A percentile compares a stretch with the other conserved stretches of the same genome.
These are phyloP conservation scores for Elaeagnus macrophylla DNA, from an alignment of 306 rosid species.

Conservation along the genomic window DNA sequence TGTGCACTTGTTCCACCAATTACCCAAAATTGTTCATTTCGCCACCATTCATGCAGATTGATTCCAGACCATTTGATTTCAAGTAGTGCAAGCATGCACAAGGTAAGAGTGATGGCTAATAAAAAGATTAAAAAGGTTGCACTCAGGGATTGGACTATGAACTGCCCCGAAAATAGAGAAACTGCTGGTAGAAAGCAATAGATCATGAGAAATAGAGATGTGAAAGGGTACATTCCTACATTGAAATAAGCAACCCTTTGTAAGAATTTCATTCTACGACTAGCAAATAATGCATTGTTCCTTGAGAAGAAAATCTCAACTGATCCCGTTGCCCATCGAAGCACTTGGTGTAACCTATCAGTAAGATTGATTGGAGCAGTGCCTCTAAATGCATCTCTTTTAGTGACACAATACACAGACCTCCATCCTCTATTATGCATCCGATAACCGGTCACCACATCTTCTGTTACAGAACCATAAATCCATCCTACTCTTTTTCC, in stretches of 20 bases:
- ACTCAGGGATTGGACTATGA: conserved; percentile 59
- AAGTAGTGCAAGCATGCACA: conserved; percentile 64
- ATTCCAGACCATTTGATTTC: conserved; percentile 84
- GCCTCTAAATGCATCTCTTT: conserved; percentile 75
- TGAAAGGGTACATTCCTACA: conserved; percentile 87
- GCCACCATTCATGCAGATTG: conserved; percentile 81
- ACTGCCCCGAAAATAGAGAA: conserved; percentile 73
- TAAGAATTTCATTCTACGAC: conserved; percentile 62
- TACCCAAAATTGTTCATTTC: conserved; percentile 83
- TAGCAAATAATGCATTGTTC: conserved; percentile 68
- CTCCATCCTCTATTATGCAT: conserved; percentile 96
- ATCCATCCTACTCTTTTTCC: conserved; percentile 88
- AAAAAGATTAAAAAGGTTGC: conserved; percentile 55
- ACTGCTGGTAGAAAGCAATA: conserved; percentile 77
- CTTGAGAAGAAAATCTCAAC: conserved; percentile 81
- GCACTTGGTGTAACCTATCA: conserved; percentile 79
- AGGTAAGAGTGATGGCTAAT: conserved; percentile 57
- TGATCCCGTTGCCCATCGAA: conserved; percentile 84
- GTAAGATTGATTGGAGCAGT: conserved; percentile 79
- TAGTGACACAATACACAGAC: conserved; percentile 72
- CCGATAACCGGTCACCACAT: conserved; percentile 78
- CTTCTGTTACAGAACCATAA: conserved; percentile 88
- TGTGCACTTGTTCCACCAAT: conserved; percentile 90
- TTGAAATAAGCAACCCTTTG: conserved; percentile 84
- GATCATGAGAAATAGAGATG: conserved; percentile 63